Conservation (phyloP, 306 rosid species). For the Oemleria cerasiformis region DNA sequence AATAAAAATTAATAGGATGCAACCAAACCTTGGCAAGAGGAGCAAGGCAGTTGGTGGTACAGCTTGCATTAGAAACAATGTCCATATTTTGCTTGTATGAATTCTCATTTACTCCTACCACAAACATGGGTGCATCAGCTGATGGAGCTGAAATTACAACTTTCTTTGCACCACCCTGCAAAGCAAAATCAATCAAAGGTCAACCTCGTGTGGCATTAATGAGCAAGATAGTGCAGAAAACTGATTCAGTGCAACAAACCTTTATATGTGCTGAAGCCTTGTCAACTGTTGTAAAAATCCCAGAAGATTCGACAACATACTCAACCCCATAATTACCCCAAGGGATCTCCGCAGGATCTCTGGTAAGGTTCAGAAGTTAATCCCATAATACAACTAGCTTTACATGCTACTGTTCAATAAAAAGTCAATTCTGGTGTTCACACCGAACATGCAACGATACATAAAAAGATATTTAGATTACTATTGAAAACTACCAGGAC, state of each 20-base stretch:
- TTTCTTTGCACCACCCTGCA: constrained; percentile 94
- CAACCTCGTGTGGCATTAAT: background rate
- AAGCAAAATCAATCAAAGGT: constrained; percentile 28
- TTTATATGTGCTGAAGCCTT: constrained; percentile 81
- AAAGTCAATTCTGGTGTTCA: background rate
- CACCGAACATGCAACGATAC: too few relatives aligned
- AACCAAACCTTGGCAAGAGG: constrained; percentile 91
- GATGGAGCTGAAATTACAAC: constrained; percentile 98
- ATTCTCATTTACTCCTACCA: constrained; percentile 88
- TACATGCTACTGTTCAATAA: background rate
- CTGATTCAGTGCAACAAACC: constrained; percentile 34
- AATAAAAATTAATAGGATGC: constrained; percentile 13
- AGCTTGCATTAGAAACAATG: constrained; percentile 95
- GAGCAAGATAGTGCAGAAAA: constrained; percentile 10
- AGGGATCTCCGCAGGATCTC: constrained; percentile 92
- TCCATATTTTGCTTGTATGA: constrained; percentile 77
- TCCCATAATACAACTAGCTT: background rate
- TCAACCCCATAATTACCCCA: constrained; percentile 95
- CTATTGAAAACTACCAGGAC: constrained; percentile 3
- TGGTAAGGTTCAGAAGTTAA: constrained; percentile 26
- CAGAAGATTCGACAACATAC: constrained; percentile 88
- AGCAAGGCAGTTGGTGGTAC: constrained; percentile 98
- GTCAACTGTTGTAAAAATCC: constrained; percentile 79
- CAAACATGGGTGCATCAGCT: constrained; percentile 99
- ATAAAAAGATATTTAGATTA: background rate